Conservation (phyloP, 768 basidiomycete genomes). For the Suillus alpinus region DNA sequence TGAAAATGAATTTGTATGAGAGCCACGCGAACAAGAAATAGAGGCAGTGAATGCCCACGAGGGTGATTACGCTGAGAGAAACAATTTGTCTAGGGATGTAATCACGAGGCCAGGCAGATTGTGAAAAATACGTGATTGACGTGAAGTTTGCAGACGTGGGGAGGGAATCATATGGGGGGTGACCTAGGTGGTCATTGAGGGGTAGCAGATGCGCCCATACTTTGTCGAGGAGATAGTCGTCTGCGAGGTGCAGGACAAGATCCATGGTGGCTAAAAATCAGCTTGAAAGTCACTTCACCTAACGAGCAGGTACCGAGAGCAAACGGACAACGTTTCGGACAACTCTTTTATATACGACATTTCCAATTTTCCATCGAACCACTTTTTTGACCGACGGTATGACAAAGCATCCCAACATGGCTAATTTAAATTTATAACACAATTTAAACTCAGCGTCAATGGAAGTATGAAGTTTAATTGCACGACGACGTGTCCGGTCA, state of each 20-base stretch:
- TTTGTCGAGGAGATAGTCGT: constrained; percentile 73
- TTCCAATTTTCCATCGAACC: constrained; percentile 17
- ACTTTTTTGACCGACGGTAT: constrained; percentile 26
- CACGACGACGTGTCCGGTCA: no score
- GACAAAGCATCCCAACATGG: constrained; percentile 1
- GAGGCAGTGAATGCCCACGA: constrained; percentile 77
- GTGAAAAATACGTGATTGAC: constrained; percentile 32
- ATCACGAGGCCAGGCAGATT: constrained; percentile 84
- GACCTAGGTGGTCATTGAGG: constrained; percentile 41
- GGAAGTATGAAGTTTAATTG: no score
- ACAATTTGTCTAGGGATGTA: constrained; percentile 75
- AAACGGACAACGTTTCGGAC: background rate
- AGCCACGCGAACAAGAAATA: constrained; percentile 88
- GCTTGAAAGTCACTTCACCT: background rate
- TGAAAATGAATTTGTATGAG: constrained; percentile 86
- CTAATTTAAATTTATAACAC: background rate
- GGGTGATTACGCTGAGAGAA: constrained; percentile 69
- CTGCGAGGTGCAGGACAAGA: constrained; percentile 66
- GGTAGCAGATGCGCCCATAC: constrained; percentile 79
- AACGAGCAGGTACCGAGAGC: background rate
- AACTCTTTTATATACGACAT: constrained; percentile 21
- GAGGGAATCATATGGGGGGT: constrained; percentile 25
- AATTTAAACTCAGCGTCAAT: background rate
- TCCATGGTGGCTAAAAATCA: constrained; percentile 59
- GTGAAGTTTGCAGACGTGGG: constrained; percentile 38